Evolutionary conservation across 768 basidiomycete species (phyloP).

Genomic region (Neoboletus magnificus): DNA sequence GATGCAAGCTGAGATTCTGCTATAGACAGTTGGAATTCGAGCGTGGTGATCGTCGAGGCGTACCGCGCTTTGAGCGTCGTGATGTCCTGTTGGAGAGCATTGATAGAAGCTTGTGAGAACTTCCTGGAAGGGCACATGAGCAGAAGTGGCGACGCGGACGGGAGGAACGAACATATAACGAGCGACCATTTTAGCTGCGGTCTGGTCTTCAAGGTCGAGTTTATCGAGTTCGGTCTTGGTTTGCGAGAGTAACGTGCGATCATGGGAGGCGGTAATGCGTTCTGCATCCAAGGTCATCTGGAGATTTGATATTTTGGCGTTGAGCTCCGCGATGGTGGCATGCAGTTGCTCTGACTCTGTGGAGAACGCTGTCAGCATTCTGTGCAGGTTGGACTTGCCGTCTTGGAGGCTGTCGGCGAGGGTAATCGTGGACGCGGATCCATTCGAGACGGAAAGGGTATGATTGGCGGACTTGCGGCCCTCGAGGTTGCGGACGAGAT

Average conservation of each 20-base stretch:
- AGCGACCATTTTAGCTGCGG: constrained; percentile 79
- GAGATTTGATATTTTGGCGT: constrained; percentile 42
- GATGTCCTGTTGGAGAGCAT: constrained; percentile 61
- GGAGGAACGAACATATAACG: constrained; percentile 69
- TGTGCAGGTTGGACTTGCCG: constrained; percentile 47
- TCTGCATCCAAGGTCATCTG: constrained; percentile 47
- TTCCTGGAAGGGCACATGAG: constrained; percentile 47
- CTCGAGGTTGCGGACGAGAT: constrained; percentile 65
- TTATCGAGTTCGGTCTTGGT: constrained; percentile 51
- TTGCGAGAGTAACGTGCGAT: constrained; percentile 45
- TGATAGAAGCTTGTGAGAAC: constrained; percentile 75
- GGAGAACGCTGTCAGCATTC: constrained; percentile 48
- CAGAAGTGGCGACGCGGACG: background rate
- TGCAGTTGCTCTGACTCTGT: constrained; percentile 46
- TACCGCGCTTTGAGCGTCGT: constrained; percentile 58
- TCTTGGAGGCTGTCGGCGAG: constrained; percentile 43
- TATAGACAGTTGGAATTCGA: constrained; percentile 47
- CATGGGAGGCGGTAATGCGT: constrained; percentile 38
- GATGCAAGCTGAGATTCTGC: constrained; percentile 43
- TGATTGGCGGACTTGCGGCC: constrained; percentile 34
- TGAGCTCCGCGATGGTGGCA: constrained; percentile 39
- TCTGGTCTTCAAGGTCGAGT: constrained; percentile 60
- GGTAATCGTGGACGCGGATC: constrained; percentile 17
- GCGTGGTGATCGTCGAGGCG: constrained; percentile 54
- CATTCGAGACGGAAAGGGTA: constrained; percentile 2